Conservation (phyloP, 805 yeast species). For the Candida orba region DNA sequence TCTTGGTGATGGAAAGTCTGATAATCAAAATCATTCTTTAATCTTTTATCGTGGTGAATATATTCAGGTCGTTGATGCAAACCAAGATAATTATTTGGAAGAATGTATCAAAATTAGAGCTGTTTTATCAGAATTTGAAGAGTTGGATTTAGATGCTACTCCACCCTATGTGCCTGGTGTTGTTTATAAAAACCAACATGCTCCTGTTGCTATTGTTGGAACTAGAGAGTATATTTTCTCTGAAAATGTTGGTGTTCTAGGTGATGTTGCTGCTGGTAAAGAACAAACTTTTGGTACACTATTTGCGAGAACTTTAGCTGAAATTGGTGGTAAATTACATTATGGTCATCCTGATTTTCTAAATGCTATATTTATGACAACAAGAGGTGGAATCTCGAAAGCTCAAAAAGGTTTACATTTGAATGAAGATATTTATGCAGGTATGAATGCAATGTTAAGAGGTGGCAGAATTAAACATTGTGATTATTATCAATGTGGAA, state of each 20-base stretch:
- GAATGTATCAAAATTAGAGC: constrained; percentile 89
- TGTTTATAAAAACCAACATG: constrained; percentile 27
- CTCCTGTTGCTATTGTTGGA: constrained; percentile 87
- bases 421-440: constrained; percentile 94
- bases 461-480: constrained; percentile 95
- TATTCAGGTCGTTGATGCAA: constrained; percentile 91
- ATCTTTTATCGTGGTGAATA: constrained; percentile 91
- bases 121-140: constrained; percentile 87
- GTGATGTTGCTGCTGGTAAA: constrained; percentile 96
- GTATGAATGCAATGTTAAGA: constrained; percentile 80
- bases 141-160: constrained; percentile 44
- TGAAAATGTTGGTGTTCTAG: constrained; percentile 85
- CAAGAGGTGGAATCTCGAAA: constrained; percentile 92
- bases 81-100: constrained; percentile 91
- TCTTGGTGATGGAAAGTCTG: constrained; percentile 93
- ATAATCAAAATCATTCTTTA: constrained; percentile 84
- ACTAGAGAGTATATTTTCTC: constrained; percentile 94
- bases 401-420: constrained; percentile 91
- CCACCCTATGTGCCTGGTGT: constrained; percentile 58
- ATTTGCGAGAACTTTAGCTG: constrained; percentile 88
- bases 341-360: constrained; percentile 96
- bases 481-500: constrained; percentile 94
- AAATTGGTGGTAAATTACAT: constrained; percentile 90
- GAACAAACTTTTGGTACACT: constrained; percentile 96
- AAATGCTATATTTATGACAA: constrained; percentile 85